phyloP scores from a whole-genome alignment of 768 basidiomycete genomes.

The Plicaturopsis crispa region DNA sequence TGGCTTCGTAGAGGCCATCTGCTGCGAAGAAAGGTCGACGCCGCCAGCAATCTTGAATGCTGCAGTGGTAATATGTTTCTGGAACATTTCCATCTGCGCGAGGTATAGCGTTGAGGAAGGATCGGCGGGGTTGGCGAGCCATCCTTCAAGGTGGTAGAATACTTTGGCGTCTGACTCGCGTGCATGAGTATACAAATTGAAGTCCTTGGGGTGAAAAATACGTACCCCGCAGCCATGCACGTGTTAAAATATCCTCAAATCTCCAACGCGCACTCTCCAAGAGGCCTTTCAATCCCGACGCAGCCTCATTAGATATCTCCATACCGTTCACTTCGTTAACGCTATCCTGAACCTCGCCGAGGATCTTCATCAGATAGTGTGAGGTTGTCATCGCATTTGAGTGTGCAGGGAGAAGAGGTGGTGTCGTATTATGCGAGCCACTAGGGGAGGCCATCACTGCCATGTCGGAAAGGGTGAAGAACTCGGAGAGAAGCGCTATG shows the following conservation, averaged over 20 bases:
- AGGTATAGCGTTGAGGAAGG: conserved; percentile 70
- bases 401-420: conserved; percentile 56
- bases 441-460: conserved; percentile 52
- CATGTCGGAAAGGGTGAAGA: conserved; percentile 78
- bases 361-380: conserved; percentile 71
- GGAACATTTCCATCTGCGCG: conserved; percentile 71
- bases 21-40: conserved; percentile 41
- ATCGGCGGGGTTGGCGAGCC: conserved; percentile 58
- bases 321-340: conserved; percentile 72
- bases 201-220: conserved; percentile 4
- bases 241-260: conserved; percentile 75
- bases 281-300: conserved; percentile 60
- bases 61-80: conserved; percentile 65
- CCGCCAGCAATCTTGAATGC: conserved; percentile 82
- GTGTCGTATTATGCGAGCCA: conserved; percentile 25
- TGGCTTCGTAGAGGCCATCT: conserved; percentile 39
- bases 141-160: conserved; percentile 84
- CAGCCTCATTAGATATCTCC: conserved; percentile 74
- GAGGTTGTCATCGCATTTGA: conserved; percentile 80
- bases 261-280: conserved; percentile 83
- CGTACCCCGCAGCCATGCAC: conserved; percentile 78
- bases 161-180: conserved; percentile 61
- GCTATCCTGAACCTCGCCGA: conserved; percentile 82
- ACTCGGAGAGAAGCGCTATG: conserved; percentile 76
- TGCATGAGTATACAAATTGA: conserved; percentile 5